Evolutionary conservation across 768 basidiomycete species (phyloP).

Genomic region (Calocera viscosa): DNA sequence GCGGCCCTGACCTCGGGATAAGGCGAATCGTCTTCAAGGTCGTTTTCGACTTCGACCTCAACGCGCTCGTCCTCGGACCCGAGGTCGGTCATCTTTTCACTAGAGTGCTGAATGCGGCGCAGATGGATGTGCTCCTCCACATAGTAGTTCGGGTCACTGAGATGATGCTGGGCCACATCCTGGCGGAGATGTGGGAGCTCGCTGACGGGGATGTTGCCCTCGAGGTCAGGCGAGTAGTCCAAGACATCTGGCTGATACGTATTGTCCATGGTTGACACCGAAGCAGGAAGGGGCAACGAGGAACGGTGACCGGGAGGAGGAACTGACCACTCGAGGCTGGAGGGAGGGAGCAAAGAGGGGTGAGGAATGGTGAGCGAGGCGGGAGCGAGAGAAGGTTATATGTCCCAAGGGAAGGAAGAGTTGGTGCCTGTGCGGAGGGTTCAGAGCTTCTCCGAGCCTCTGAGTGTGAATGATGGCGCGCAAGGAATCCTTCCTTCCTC

Average conservation of each 20-base stretch:
- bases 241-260: background rate
- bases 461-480: background rate
- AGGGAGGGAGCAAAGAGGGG: background rate
- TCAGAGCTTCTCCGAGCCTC: background rate
- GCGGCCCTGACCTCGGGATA: slow-evolving; percentile 68
- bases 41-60: background rate
- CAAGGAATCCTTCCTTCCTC: background rate
- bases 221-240: background rate
- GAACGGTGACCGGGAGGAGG: background rate
- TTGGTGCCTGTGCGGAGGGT: background rate
- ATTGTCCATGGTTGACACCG: background rate
- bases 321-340: background rate
- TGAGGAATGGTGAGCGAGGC: background rate
- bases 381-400: slow-evolving; percentile 1
- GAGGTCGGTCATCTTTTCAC: slow-evolving; percentile 1
- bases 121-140: background rate
- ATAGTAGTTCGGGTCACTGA: slow-evolving; percentile 1
- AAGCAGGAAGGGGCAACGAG: background rate
- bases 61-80: background rate
- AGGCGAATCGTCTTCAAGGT: slow-evolving; percentile 59
- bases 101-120: background rate
- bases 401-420: background rate
- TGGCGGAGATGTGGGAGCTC: background rate
- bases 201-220: background rate
- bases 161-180: background rate